Base-by-base conservation (phyloP, 805 yeast species). In the Kuraishia piskuri region DNA sequence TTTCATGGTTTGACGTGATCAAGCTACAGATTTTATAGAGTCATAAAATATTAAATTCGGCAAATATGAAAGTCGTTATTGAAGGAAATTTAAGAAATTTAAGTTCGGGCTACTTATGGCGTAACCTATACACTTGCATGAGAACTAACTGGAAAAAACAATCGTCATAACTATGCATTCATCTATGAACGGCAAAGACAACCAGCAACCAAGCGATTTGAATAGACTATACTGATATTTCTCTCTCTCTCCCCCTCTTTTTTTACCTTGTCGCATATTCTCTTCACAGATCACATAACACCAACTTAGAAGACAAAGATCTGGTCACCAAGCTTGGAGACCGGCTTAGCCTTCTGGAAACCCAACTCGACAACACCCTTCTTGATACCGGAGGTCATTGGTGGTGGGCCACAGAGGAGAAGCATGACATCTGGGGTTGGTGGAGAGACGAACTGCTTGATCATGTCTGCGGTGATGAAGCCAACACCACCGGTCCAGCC, bases 321-420 rank as follows among this genome's bases (percentile, higher is more conserved):
- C 73, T 88, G 92, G 71, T 91, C 96, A 55, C 89, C 95, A 66
- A 88, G 79, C 71, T 90, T 90, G 49, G 95, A 84, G 48, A 91
- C 88, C 4, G 96, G 94, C 70, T 83, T 86, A 50, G 96, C 90
- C 77, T 90, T 90, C 51, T 78, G 78, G 70, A 70, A 91, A 17
- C 96, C 97, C 60, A 90, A 76, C 47, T 72, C 72, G 23, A 78
- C 78, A 46, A 92, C 88, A 53, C 84, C 86, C 73, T 82, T 88
- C 76, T 90, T 91, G 68, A 88, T 78, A 56, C 91, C 86, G 56
- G 88, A 78, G 49, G 86, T 83, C 96, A 91, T 88, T 57, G 92
- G 90, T 56, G 96, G 95, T 50, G 97, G 97, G 48, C 97, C 98
- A 72, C 97, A 91, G 54, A 91, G 70, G 64, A 92, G 80, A 60